Conservation (phyloP, 2,329 filamentous ascomycete species). For the Neopestalotiopsis sp. region DNA sequence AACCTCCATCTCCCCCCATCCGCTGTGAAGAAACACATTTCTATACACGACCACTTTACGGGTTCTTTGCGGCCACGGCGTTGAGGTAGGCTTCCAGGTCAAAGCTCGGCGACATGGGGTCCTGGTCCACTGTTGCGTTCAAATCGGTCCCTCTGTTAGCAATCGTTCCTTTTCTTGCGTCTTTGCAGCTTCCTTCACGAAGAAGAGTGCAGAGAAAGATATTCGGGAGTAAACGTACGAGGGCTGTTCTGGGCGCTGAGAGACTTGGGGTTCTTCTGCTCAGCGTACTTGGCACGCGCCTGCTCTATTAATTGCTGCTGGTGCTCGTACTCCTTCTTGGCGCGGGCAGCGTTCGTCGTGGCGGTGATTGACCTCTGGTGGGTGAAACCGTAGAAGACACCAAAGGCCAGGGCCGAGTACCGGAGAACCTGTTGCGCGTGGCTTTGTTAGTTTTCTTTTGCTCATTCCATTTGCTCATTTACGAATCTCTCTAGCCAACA, state of each 20-base stretch:
- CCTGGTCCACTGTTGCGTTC: conserved; percentile 63
- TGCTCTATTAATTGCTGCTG: conserved; percentile 91
- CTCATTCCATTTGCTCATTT: too few relatives aligned
- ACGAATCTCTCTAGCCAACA: too few relatives aligned
- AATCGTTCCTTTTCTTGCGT: background rate
- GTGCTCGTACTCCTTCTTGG: conserved; percentile 84
- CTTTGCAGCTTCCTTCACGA: background rate
- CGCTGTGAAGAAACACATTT: conserved; percentile 9
- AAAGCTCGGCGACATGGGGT: conserved; percentile 87
- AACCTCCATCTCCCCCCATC: conserved; percentile 15
- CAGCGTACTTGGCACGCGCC: conserved; percentile 89
- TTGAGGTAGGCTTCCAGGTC: conserved; percentile 87
- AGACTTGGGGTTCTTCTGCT: conserved; percentile 65
- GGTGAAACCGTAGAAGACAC: conserved; percentile 93
- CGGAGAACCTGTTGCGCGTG: conserved; percentile 77
- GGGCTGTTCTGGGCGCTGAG: conserved; percentile 37
- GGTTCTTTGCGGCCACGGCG: conserved; percentile 60
- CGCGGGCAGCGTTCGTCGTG: conserved; percentile 70
- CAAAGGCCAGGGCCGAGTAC: conserved; percentile 90
- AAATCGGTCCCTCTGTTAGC: background rate
- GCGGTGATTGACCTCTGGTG: conserved; percentile 85
- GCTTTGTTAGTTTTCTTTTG: background rate
- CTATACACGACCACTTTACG: conserved; percentile 40
- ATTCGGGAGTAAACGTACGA: conserved; percentile 36
- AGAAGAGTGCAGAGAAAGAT: background rate